Base-by-base conservation (phyloP, 164 flowering plant genomes). In the Tinospora cordifolia region DNA sequence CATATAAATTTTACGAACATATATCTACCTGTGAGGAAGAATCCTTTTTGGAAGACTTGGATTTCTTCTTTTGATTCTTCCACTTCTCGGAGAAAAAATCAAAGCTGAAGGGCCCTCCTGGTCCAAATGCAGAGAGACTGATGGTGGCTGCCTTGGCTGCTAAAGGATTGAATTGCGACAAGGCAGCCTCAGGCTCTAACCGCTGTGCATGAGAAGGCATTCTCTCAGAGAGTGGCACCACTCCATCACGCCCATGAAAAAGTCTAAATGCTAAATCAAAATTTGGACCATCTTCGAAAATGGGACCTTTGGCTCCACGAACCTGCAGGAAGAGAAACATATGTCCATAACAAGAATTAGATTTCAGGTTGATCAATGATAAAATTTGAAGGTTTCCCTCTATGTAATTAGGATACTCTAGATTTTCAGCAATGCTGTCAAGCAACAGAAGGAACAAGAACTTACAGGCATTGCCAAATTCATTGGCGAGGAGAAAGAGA, bases 141-240 rank as follows among this genome's bases (percentile, higher is more conserved):
- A 94, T 94, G 34, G 96, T 84, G 71, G 99, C 99, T 44, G 98
- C 98, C 78, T 84, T 94, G 62, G 98, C 99, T 38, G 97, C 99
- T 70, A 94, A 84, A 26, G 98, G 99, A 71, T 94, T 86, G 66
- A 94, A 94, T 74, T 84, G 86, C 22, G 88, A 84, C 12, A 80
- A 74, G 5, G 79, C 69, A 24, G 67, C 69, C 58, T 81, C 79
- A 67, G 76, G 69, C 70, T 78, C 85, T 26, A 51, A 70, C 60
- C n/a, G 58, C 58, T n/a, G 14, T 46, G 72, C 78, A 69, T 87
- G 85, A 57, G 81, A 63, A 38, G 0, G 78, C 58, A 73, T 76
- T 78, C 83, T 86, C 68, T 81, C 91, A 39, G 91, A 84, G 46
- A 95, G 91, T n/a, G 99, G 99, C 59, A 95, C 98, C 58, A 92